phyloP scores from a whole-genome alignment of 495 filamentous ascomycete genomes.

The Penicillium lividum region DNA sequence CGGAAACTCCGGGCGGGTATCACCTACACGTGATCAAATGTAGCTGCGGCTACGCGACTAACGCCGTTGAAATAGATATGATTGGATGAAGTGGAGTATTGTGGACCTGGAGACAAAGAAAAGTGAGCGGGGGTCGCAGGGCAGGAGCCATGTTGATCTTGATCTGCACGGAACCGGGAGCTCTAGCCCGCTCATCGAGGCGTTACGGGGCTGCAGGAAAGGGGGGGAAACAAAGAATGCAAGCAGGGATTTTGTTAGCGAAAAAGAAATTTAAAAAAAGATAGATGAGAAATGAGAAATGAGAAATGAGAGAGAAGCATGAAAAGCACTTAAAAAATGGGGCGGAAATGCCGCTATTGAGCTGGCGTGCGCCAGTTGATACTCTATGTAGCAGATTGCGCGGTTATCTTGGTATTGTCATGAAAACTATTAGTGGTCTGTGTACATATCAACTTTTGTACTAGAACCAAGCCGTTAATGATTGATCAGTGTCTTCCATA shows the following conservation, averaged over 20 bases:
- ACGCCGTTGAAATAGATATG: background rate
- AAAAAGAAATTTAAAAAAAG: background rate
- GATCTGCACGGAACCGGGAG: slow-evolving; percentile 35
- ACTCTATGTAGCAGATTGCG: background rate
- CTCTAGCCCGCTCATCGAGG: slow-evolving; percentile 19
- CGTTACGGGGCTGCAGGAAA: slow-evolving; percentile 8
- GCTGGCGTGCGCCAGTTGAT: slow-evolving; percentile 2
- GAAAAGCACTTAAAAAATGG: background rate
- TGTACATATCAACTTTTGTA: background rate
- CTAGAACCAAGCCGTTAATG: slow-evolving; percentile 7
- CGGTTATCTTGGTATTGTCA: background rate
- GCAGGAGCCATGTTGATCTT: slow-evolving; percentile 28
- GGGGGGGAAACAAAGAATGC: slow-evolving; percentile 2
- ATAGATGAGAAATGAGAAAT: background rate
- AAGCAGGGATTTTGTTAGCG: slow-evolving; percentile 1
- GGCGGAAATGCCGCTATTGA: slow-evolving; percentile 4
- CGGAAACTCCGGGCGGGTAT: slow-evolving; percentile 1
- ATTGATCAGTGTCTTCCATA: background rate
- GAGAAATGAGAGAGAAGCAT: background rate
- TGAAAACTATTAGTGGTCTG: background rate
- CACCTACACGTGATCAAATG: slow-evolving; percentile 20
- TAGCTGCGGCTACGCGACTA: slow-evolving; percentile 23
- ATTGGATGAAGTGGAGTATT: slow-evolving; percentile 15
- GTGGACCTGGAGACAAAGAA: slow-evolving; percentile 11
- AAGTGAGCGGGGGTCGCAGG: slow-evolving; percentile 8